phyloP scores from a whole-genome alignment of 768 basidiomycete species.

The Tylopilus plumbeoviolaceoides region DNA sequence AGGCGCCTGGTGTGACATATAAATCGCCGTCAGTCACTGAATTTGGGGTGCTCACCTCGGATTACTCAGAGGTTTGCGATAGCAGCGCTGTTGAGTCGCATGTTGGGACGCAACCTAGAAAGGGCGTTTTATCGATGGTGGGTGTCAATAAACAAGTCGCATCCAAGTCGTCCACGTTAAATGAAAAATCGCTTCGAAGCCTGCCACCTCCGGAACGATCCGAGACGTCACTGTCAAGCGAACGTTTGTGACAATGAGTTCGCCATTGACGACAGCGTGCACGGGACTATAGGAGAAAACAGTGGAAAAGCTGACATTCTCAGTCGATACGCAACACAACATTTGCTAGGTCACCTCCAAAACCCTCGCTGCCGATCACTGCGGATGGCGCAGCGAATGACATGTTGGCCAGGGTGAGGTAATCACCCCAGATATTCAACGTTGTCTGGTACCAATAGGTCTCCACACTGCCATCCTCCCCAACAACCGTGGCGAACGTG shows the following conservation, averaged over 20 bases:
- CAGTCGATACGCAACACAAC: slow-evolving; percentile 23
- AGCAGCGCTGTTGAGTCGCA: too few relatives aligned
- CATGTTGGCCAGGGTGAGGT: slow-evolving; percentile 38
- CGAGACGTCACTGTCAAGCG: not conserved
- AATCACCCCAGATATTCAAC: slow-evolving; percentile 39
- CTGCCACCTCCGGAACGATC: not conserved
- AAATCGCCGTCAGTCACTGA: too few relatives aligned
- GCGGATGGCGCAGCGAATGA: slow-evolving; percentile 41
- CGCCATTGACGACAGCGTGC: not conserved
- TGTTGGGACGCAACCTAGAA: not conserved
- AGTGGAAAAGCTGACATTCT: slow-evolving; percentile 1
- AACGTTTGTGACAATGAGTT: not conserved
- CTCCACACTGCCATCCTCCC: slow-evolving; percentile 13
- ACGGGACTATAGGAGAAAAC: not conserved
- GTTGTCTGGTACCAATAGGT: slow-evolving; percentile 34
- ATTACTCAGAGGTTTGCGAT: too few relatives aligned
- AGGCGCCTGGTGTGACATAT: too few relatives aligned
- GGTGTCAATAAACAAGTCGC: not conserved
- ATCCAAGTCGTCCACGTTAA: not conserved
- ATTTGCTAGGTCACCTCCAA: slow-evolving; percentile 33
- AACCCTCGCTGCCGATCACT: slow-evolving; percentile 34
- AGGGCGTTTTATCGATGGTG: not conserved
- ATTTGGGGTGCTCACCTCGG: not conserved
- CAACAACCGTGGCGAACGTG: slow-evolving; percentile 31
- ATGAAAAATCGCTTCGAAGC: not conserved